Base-by-base conservation (phyloP, 768 basidiomycete genomes). In the Mycena filopes region DNA sequence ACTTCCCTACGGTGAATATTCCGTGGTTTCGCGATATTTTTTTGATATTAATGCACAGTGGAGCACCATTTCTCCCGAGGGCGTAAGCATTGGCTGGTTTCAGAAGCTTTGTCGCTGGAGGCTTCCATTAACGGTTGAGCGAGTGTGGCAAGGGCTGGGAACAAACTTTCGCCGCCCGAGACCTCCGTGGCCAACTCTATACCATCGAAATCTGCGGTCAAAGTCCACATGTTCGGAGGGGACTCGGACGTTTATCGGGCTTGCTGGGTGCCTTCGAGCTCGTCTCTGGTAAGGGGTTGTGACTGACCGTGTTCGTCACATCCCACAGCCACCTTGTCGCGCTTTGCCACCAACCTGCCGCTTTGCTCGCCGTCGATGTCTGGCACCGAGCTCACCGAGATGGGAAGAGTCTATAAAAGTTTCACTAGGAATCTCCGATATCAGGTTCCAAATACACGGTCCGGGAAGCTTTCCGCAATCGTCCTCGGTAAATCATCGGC, bases 11-110 rank as follows among this genome's bases (percentile, higher is more conserved):
- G 7, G 78, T 76, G 59, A 94, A 84, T 50, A 81, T 75, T 50
- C 86, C 87, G 66, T 91, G 88, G 23, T 85, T 78, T 29, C 83
- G 81, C 0, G 92, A 93, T 48, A 94, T 81, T 72, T 86, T 89
- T 71, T 87, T 88, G 77, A 81, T 83, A 63, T 83, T 84, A 48
- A 93, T 76, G 5, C 81, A 29, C 2, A 94, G 77, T 0, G 80
- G 79, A 45, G 76, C 75, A 1, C 82, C 85, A 74, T 86, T 89
- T 43, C 92, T 81, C 18, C 91, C 90, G 1, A 93, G 68, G 0
- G 70, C 40, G 60, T 91, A 88, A 15, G 78, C 79, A 40, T 75
- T 81, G 18, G 84, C 84, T 2, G 89, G 80, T 73, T 89, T 92
- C 46, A 94, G 79, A 23, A 92, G 75, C 72, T 92, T 93, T 15